Evolutionary conservation across 2,329 filamentous ascomycete species (phyloP), one percentile per base, ranked within the genome.

Genomic region (Stemphylium lycopersici): DNA sequence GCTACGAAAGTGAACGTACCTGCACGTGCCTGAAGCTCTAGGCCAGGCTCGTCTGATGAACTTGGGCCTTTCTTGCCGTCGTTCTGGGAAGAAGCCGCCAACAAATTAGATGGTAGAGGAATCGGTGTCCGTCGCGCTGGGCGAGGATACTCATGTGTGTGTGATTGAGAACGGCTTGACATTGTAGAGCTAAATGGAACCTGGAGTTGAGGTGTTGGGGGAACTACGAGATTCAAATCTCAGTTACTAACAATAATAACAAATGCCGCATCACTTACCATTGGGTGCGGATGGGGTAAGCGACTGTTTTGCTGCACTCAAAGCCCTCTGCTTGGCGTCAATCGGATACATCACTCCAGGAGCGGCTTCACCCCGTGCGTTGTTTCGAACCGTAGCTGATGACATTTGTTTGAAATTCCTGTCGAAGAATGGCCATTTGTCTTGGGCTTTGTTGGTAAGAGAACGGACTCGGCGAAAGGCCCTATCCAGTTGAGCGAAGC

Each of bases 401-500:
- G 62, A 58, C 58, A 71, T 63, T 20, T 55, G 46, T 41, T 68
- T 70, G 60, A 61, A 65, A 26, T 55, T 58, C 10, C 44, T 45
- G 31, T 67, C 59, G 39, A 67, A 68, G 38, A 72, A 71, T 18
- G 70, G 70, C 69, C 69, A 73, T 49, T 71, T 68, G 32, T 72
- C 68, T 56, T 67, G 65, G 22, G 65, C 59, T 42, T 63, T 65
- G n/a, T 64, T 66, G 13, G 69, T 71, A 26, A 72, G 63, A 15
- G 55, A 50, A 12, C 65, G 63, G 18, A 67, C 68, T 31, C 70
- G 64, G 37, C 65, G 63, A 40, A 68, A 73, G 12, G 70, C 70
- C n/a, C 54, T 55, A 26, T 70, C 61, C 3, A 73, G 51, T 16
- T 66, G 59, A 29, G 41, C 34, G 45, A 69, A 70, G 24, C 58